Conservation (phyloP, 768 basidiomycete species). For the Porphyrellus cyaneotinctus region DNA sequence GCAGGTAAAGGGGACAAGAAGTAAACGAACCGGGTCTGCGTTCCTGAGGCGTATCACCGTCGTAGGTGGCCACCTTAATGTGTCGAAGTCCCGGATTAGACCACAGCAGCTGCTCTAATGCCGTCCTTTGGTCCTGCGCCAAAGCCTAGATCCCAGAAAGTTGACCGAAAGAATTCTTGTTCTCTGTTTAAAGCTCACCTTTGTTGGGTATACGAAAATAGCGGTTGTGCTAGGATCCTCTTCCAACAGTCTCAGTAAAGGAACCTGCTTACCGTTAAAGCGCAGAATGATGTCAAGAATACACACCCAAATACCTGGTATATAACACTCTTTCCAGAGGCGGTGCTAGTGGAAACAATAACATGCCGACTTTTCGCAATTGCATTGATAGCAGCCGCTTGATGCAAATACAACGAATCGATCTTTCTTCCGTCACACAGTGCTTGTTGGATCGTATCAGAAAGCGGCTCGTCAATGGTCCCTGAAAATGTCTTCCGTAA, state of each 20-base stretch:
- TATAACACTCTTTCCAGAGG: constrained; percentile 85
- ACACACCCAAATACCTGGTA: constrained; percentile 60
- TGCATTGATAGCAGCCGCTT: constrained; percentile 67
- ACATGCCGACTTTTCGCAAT: constrained; percentile 60
- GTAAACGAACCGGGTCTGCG: constrained; percentile 47
- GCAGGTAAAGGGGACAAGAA: not conserved
- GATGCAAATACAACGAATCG: constrained; percentile 59
- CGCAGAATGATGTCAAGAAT: not conserved
- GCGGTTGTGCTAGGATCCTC: constrained; percentile 59
- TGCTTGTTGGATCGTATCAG: constrained; percentile 51
- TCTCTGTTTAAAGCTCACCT: constrained; percentile 38
- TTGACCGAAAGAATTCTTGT: not conserved
- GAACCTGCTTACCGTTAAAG: constrained; percentile 46
- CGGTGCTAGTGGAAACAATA: constrained; percentile 87
- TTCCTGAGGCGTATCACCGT: constrained; percentile 82
- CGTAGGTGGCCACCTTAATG: constrained; percentile 71
- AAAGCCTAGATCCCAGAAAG: constrained; percentile 54
- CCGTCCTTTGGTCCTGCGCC: constrained; percentile 80
- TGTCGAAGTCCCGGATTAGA: constrained; percentile 60
- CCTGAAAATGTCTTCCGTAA: constrained; percentile 30
- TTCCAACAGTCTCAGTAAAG: constrained; percentile 63
- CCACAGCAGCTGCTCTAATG: constrained; percentile 62
- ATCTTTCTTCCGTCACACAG: constrained; percentile 59
- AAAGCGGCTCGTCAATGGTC: constrained; percentile 52
- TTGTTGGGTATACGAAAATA: constrained; percentile 87